These are phyloP conservation scores for Shiraia sp. DNA, from an alignment of 2,329 filamentous ascomycete genomes.

Conservation along the genomic window DNA sequence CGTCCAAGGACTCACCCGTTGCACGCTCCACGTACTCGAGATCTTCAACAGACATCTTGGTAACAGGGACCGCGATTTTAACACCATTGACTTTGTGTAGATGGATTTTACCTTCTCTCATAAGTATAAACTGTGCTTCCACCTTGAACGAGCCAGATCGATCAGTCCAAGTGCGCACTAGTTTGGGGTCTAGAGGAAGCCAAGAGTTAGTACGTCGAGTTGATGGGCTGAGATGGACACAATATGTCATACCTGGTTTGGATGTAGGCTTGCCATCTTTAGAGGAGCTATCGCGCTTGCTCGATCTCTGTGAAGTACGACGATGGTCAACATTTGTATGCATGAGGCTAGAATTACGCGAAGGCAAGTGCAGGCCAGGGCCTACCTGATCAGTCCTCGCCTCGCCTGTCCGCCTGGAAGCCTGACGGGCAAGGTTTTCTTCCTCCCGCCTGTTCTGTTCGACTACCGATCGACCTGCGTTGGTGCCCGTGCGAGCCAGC, in stretches of 20 bases:
- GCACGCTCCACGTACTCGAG: constrained; percentile 89
- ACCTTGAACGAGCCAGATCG: constrained; percentile 95
- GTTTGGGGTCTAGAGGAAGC: constrained; percentile 63
- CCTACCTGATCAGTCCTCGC: constrained; percentile 71
- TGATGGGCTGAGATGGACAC: constrained; percentile 13
- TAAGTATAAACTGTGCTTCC: constrained; percentile 91
- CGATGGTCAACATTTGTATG: constrained; percentile 68
- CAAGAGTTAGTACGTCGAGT: constrained; percentile 11
- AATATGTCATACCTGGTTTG: constrained; percentile 65
- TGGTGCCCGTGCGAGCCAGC: constrained; percentile 57
- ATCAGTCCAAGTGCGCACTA: constrained; percentile 92
- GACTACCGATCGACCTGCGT: constrained; percentile 67
- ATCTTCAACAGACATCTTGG: constrained; percentile 95
- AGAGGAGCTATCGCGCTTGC: constrained; percentile 68
- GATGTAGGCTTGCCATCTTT: constrained; percentile 57
- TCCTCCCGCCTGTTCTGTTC: constrained; percentile 81
- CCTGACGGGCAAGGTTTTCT: constrained; percentile 79
- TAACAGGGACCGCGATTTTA: constrained; percentile 93
- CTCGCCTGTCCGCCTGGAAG: constrained; percentile 65
- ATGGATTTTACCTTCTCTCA: constrained; percentile 96
- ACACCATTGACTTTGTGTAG: constrained; percentile 97
- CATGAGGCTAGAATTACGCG: constrained; percentile 77
- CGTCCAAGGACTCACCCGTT: constrained; percentile 85
- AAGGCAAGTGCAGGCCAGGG: constrained; percentile 73
- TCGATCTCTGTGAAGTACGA: constrained; percentile 71